Evolutionary conservation across 1,284 basidiomycete genomes (phyloP).

Genomic region (Microbotryum scabiosae): DNA sequence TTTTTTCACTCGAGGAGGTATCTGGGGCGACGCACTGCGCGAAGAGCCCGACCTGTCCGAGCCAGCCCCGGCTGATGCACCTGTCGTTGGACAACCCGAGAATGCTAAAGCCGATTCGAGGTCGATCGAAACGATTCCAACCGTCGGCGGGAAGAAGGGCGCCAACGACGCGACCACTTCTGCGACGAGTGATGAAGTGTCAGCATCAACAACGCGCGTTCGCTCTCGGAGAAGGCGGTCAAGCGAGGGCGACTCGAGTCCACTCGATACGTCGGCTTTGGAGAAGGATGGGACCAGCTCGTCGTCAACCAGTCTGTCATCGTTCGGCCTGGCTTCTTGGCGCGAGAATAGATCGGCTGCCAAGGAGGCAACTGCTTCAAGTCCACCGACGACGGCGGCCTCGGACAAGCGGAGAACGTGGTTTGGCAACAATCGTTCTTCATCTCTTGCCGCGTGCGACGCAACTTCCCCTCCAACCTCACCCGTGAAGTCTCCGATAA

Average conservation of each 20-base stretch:
- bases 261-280: not conserved
- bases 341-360: conserved; percentile 26
- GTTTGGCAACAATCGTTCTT: not conserved
- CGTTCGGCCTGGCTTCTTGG: conserved; percentile 11
- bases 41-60: conserved; percentile 16
- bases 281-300: not conserved
- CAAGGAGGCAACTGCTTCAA: conserved; percentile 45
- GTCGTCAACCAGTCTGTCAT: conserved; percentile 1
- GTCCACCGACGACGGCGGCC: conserved; percentile 8
- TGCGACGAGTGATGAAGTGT: not conserved
- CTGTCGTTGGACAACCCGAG: conserved; percentile 1
- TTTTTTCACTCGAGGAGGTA: conserved; percentile 65
- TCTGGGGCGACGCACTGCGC: conserved; percentile 65
- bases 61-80: conserved; percentile 2
- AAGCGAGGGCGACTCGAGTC: not conserved
- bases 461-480: not conserved
- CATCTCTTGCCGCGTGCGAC: too few species aligned
- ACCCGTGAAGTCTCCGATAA: not conserved
- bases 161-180: not conserved
- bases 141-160: not conserved
- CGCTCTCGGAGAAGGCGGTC: not conserved
- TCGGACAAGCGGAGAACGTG: conserved; percentile 1
- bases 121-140: not conserved
- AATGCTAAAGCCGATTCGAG: not conserved
- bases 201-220: not conserved